phyloP scores from a whole-genome alignment of 352 stramenopile species.

The Pythium diclinum region DNA sequence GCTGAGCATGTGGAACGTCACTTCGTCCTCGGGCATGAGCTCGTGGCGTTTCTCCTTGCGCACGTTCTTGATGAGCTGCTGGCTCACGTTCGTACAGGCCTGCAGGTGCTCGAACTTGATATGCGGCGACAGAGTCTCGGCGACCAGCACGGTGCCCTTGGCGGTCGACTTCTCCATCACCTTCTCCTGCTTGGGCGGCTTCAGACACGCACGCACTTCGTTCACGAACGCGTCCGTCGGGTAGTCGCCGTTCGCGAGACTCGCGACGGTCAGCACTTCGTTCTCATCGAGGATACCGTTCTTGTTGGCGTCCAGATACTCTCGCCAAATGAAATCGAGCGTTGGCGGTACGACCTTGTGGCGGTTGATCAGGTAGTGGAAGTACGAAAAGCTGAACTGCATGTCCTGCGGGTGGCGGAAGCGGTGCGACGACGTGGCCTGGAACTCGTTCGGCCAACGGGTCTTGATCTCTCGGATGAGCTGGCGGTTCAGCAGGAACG shows the following conservation, averaged over 20 bases:
- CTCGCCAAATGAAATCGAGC: constrained; percentile 74
- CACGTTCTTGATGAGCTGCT: constrained; percentile 62
- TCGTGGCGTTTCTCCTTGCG: constrained; percentile 57
- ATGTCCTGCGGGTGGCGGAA: constrained; percentile 92
- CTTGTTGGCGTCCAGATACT: constrained; percentile 89
- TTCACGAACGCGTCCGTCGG: constrained; percentile 65
- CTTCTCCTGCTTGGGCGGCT: constrained; percentile 70
- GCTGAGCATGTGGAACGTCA: constrained; percentile 95
- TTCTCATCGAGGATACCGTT: constrained; percentile 90
- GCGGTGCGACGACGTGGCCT: constrained; percentile 79
- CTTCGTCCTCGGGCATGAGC: constrained; percentile 78
- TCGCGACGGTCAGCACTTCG: constrained; percentile 88
- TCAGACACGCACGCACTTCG: constrained; percentile 62
- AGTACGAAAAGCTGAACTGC: constrained; percentile 96
- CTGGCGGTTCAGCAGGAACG: constrained; percentile 89
- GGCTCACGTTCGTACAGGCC: constrained; percentile 42
- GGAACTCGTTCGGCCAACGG: constrained; percentile 66
- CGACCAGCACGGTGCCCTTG: constrained; percentile 57
- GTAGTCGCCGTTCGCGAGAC: constrained; percentile 71
- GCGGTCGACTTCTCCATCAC: constrained; percentile 58
- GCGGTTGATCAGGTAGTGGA: constrained; percentile 91
- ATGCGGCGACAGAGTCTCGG: constrained; percentile 71
- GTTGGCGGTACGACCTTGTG: constrained; percentile 74
- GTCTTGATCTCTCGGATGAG: constrained; percentile 89
- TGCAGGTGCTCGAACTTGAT: constrained; percentile 64